These are phyloP conservation scores for Thelonectria blattea DNA, from an alignment of 2,329 filamentous ascomycete species.

Conservation along the genomic window DNA sequence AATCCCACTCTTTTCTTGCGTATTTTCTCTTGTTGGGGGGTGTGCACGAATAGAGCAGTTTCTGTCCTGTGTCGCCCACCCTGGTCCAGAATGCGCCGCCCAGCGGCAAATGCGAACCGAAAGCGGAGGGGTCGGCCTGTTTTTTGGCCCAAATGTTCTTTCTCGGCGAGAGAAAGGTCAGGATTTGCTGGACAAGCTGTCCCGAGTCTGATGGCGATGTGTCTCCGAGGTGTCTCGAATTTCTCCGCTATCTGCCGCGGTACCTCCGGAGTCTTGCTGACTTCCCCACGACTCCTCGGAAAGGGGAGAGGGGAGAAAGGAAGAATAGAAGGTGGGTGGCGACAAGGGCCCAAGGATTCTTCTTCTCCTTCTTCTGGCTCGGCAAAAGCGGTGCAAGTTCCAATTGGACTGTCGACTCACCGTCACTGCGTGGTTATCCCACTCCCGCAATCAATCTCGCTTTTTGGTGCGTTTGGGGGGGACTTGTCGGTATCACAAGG, in stretches of 20 bases:
- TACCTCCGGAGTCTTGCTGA: conserved; percentile 1
- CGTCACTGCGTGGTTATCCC: conserved; percentile 11
- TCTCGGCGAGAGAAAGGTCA: not conserved
- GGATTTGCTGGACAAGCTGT: too few relatives aligned
- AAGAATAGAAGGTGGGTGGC: not conserved
- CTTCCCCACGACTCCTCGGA: conserved; percentile 20
- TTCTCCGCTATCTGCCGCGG: conserved; percentile 12
- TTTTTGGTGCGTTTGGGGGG: not conserved
- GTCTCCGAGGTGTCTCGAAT: not conserved
- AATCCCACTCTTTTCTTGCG: conserved; percentile 20
- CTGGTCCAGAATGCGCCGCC: not conserved
- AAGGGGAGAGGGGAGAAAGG: not conserved
- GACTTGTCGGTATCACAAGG: not conserved
- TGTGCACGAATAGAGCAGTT: not conserved
- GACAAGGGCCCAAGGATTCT: not conserved
- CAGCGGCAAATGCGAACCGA: conserved; percentile 4
- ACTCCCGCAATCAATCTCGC: not conserved
- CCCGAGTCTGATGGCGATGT: too few relatives aligned
- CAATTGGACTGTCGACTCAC: conserved; percentile 21
- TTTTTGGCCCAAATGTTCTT: not conserved
- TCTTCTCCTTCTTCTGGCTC: conserved; percentile 4
- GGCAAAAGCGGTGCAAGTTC: conserved; percentile 10
- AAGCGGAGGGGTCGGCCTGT: conserved; percentile 1
- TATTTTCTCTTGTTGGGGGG: not conserved
- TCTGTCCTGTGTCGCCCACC: not conserved